A percentile compares a stretch with the other conserved stretches of the same genome.
phyloP scores from a whole-genome alignment of 805 yeast genomes.

The Nakazawaea holstii region DNA sequence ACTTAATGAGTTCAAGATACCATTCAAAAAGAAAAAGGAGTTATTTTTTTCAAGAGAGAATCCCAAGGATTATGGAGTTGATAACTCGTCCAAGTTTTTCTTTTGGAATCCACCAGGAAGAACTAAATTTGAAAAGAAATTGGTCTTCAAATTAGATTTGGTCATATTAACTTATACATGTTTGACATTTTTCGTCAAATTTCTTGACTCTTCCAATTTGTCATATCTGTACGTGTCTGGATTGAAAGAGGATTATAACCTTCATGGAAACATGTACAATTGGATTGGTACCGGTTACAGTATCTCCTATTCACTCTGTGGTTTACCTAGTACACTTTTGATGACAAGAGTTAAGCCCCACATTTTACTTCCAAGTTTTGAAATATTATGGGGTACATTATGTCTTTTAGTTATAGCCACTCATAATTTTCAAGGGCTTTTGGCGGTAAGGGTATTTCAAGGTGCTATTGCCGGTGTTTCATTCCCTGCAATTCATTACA shows the following conservation, averaged over 20 bases:
- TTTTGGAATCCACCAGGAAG: slow-evolving; percentile 10
- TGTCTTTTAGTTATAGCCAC: slow-evolving; percentile 8
- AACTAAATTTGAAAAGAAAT: slow-evolving; percentile 1
- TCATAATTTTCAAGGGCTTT: slow-evolving; percentile 24
- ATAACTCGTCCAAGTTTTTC: background rate
- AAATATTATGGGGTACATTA: slow-evolving; percentile 10
- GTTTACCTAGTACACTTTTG: slow-evolving; percentile 35
- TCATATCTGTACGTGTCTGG: slow-evolving; percentile 35
- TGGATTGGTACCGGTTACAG: slow-evolving; percentile 31
- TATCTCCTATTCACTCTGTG: slow-evolving; percentile 27
- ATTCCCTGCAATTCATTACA: slow-evolving; percentile 34
- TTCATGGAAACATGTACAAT: slow-evolving; percentile 28
- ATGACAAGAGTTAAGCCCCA: slow-evolving; percentile 44
- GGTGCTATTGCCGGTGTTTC: slow-evolving; percentile 40
- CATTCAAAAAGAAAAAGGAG: background rate
- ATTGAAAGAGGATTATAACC: slow-evolving; percentile 29
- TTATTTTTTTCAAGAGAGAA: background rate
- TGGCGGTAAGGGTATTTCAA: slow-evolving; percentile 35
- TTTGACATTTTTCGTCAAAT: slow-evolving; percentile 44
- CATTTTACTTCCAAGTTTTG: slow-evolving; percentile 10
- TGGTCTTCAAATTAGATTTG: slow-evolving; percentile 52
- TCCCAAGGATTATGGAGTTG: background rate
- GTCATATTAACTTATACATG: slow-evolving; percentile 45
- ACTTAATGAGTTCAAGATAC: background rate
- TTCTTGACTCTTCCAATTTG: slow-evolving; percentile 47